phyloP scores from a whole-genome alignment of 2,329 filamentous ascomycete species.

The Ustulina deusta region DNA sequence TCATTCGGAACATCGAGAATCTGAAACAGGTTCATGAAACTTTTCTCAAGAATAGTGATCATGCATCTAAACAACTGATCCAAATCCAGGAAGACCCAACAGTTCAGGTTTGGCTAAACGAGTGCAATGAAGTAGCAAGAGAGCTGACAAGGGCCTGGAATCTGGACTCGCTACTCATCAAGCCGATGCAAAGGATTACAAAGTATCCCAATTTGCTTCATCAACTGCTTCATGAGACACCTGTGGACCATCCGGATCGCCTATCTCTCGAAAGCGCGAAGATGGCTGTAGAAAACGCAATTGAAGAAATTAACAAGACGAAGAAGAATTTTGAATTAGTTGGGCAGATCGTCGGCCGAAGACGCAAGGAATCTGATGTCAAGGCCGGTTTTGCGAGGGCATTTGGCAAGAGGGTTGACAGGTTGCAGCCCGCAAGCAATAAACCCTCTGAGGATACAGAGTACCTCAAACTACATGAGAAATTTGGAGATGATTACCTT shows the following conservation, averaged over 20 bases:
- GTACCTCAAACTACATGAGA: conserved; percentile 84
- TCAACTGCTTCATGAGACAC: conserved; percentile 82
- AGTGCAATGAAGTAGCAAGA: conserved; percentile 91
- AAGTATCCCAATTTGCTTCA: conserved; percentile 92
- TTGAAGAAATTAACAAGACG: conserved; percentile 90
- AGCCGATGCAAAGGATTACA: conserved; percentile 92
- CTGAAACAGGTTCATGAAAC: conserved; percentile 72
- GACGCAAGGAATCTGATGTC: conserved; percentile 89
- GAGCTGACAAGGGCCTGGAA: conserved; percentile 96
- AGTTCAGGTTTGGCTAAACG: conserved; percentile 86
- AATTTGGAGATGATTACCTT: conserved; percentile 91
- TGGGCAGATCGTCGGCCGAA: conserved; percentile 85
- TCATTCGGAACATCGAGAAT: conserved; percentile 67
- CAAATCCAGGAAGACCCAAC: conserved; percentile 72
- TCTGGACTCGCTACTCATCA: conserved; percentile 94
- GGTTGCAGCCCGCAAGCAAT: conserved; percentile 74
- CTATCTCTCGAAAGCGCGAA: conserved; percentile 68
- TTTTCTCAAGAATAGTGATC: conserved; percentile 72
- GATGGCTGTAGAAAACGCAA: conserved; percentile 70
- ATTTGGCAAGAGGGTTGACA: conserved; percentile 89
- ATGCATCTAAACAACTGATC: conserved; percentile 70
- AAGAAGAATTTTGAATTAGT: conserved; percentile 96
- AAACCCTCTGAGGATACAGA: conserved; percentile 80
- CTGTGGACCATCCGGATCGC: conserved; percentile 85
- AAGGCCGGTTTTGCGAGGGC: conserved; percentile 87